Base-by-base conservation (phyloP, 108 stramenopile species). In the Nannochloropsis salina region DNA sequence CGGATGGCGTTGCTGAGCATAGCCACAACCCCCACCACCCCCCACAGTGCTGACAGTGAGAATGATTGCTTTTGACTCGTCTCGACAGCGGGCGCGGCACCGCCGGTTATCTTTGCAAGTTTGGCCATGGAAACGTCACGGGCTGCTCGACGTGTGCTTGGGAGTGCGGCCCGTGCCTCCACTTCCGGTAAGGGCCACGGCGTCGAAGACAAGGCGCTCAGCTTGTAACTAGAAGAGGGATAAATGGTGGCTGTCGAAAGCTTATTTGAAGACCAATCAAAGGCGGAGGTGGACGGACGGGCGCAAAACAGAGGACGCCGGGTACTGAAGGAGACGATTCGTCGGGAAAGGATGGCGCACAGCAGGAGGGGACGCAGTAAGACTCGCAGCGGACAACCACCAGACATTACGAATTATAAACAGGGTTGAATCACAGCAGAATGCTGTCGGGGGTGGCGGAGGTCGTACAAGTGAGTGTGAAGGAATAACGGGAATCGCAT, bases 1-100 rank as follows among this genome's bases (percentile, higher is more conserved):
- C 88, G 91, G 43, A 98, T 92, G 9, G 95, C 95, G 89, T 96
- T 96, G 84, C 88, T 86, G 40, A 98, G 91, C 82, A 97, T 95
- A 83, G 93, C 93, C 8, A 95, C 87, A 40, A 98, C 95, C 15
- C 95, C 96, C 80, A 91, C 84, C 40, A 93, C 92, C 84, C 95
- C 97, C 96, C 96, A 98, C 0, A 94, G 31, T 1, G 94, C 93
- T 5, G 92, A 84, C 83, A 90, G 83, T 21, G 85, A 85, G 79
- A 88, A 88, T 44, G 84, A 44, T 31, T 22, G 61, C 61, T 74
- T 74, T n/a, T 15, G 3, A 2, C 61, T 8, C n/a, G 61, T 6
- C 6, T 6, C 61, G n/a, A n/a, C 61, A 8, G 61, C 61, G 6
- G 20, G 20, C 20, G 61, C n/a, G n/a, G 61, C 61, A 8, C 61